These are phyloP conservation scores for Globisporangium mamillatum DNA, from an alignment of 352 stramenopile genomes.

Conservation along the genomic window DNA sequence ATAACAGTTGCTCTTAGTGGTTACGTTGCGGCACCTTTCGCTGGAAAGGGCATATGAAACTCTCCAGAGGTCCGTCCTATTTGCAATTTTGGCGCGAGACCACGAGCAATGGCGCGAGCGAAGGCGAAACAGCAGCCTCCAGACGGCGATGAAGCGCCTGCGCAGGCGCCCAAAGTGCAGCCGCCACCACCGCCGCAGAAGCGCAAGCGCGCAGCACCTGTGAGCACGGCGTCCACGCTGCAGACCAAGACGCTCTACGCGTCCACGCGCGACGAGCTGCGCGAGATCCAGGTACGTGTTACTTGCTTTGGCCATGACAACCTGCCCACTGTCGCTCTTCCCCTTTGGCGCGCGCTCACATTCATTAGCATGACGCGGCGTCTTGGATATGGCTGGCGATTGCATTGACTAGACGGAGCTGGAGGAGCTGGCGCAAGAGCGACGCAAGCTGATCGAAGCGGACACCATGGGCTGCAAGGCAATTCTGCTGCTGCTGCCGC, in stretches of 20 bases:
- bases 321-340: background rate
- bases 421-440: conserved; percentile 31
- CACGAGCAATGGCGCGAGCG: background rate
- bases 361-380: background rate
- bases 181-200: conserved; percentile 19
- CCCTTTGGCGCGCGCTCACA: background rate
- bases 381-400: background rate
- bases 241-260: conserved; percentile 37
- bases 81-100: conserved; percentile 1
- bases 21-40: background rate
- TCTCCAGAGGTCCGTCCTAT: too few relatives aligned
- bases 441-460: conserved; percentile 27
- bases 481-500: conserved; percentile 31
- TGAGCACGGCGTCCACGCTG: conserved; percentile 38
- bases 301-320: background rate
- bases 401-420: conserved; percentile 27
- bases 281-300: conserved; percentile 33
- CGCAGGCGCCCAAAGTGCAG: conserved; percentile 6
- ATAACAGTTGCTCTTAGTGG: background rate
- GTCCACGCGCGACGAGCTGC: conserved; percentile 45
- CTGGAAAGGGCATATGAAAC: background rate
- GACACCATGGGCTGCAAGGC: conserved; percentile 24
- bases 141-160: background rate
- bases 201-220: conserved; percentile 23
- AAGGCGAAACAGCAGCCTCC: background rate